Conservation (phyloP, 352 stramenopile species). For the Phytophthora palmivora region DNA sequence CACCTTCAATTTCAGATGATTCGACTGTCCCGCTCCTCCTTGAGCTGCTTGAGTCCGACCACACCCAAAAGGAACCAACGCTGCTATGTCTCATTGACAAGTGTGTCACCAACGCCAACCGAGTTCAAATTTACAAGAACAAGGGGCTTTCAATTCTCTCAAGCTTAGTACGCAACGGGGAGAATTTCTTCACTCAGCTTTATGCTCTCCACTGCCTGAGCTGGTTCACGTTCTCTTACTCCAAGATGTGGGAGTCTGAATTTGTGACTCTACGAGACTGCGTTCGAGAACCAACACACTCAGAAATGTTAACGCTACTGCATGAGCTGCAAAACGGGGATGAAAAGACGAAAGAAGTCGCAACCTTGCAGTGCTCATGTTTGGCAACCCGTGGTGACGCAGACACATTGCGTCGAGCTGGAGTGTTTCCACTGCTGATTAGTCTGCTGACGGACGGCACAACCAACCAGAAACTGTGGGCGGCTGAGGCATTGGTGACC, state of each 20-base stretch:
- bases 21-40: conserved; percentile 16
- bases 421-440: conserved; percentile 14
- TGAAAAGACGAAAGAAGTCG: conserved; percentile 14
- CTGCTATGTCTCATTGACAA: not conserved
- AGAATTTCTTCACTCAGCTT: conserved; percentile 7
- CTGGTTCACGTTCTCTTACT: conserved; percentile 33
- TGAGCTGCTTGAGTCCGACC: conserved; percentile 1
- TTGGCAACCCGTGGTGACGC: conserved; percentile 15
- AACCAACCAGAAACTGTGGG: conserved; percentile 25
- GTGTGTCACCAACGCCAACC: conserved; percentile 1
- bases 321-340: conserved; percentile 10
- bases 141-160: not conserved
- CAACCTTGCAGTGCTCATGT: conserved; percentile 7
- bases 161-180: not conserved
- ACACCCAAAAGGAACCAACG: not conserved
- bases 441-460: conserved; percentile 5
- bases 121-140: conserved; percentile 3
- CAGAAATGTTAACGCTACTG: conserved; percentile 12
- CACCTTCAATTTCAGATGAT: conserved; percentile 10
- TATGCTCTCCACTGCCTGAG: conserved; percentile 29
- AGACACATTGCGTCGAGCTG: conserved; percentile 10
- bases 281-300: conserved; percentile 10
- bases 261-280: conserved; percentile 12
- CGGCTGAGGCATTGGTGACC: conserved; percentile 12
- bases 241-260: conserved; percentile 18